phyloP scores from a whole-genome alignment of 2,329 filamentous ascomycete genomes.

The Metarhizium brunneum region DNA sequence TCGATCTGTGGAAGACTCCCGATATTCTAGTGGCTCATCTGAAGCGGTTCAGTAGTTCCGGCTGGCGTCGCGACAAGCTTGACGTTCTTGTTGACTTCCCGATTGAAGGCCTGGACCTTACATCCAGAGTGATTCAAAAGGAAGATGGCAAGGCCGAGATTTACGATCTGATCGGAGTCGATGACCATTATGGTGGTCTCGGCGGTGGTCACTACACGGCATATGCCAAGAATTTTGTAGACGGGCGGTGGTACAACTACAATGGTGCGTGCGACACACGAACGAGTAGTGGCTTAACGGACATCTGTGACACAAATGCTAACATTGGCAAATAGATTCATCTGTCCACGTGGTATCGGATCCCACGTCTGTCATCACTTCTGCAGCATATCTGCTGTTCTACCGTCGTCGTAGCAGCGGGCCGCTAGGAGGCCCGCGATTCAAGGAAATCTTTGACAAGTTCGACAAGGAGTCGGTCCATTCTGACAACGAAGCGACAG shows the following conservation, averaged over 20 bases:
- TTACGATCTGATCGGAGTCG: conserved; percentile 91
- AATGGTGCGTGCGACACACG: conserved; percentile 59
- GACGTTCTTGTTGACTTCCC: conserved; percentile 89
- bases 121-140: conserved; percentile 65
- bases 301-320: conserved; percentile 20
- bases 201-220: conserved; percentile 96
- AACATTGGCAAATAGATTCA: conserved; percentile 52
- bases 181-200: conserved; percentile 90
- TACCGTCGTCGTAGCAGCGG: conserved; percentile 75
- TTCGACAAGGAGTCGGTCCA: conserved; percentile 46
- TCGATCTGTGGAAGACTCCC: conserved; percentile 93
- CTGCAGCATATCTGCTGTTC: conserved; percentile 85
- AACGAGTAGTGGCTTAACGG: background rate
- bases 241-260: conserved; percentile 89
- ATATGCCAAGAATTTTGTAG: conserved; percentile 84
- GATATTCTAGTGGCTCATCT: conserved; percentile 93
- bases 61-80: conserved; percentile 79
- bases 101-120: conserved; percentile 76
- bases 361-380: conserved; percentile 55
- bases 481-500: conserved; percentile 31
- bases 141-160: conserved; percentile 74
- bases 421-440: conserved; percentile 70
- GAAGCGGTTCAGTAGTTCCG: conserved; percentile 85
- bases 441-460: conserved; percentile 60
- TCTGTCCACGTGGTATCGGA: conserved; percentile 55